Evolutionary conservation across 768 basidiomycete species (phyloP), one percentile per base, ranked within the genome.

Genomic region (Lentinula guzmanii): DNA sequence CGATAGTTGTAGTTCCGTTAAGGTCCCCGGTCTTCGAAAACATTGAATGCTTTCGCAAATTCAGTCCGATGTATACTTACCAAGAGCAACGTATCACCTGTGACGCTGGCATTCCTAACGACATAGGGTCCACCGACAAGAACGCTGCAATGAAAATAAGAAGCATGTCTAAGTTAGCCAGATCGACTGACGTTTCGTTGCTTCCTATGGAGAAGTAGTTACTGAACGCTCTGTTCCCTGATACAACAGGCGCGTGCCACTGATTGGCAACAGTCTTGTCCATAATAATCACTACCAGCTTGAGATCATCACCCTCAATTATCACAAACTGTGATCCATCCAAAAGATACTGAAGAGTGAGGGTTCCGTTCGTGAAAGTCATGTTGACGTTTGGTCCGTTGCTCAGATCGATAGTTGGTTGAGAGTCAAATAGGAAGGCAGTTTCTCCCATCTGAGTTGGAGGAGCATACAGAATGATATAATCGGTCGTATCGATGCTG

Each of bases 71-170:
- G 59, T 18, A 51, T 5, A 53, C 70, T 54, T 53, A 75, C 76
- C 71, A 79, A 59, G 35, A 65, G 61, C 6, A 80, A 63, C 1
- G 72, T 78, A 39, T 75, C 68, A 15, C 71, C 72, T 2, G 61
- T 62, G 46, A 85, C 75, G 2, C 70, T 66, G 8, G 83, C 84
- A 10, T 75, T 79, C 21, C 84, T 78, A 4, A 85, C 74, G 21
- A 85, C 68, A 61, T 84, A 84, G 1, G 84, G 83, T 0, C 84
- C 84, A 37, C 77, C 74, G 52, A 85, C 75, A 45, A 82, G 72
- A 34, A 79, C 72, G 15, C 78, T 79, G 58, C 4, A 62, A 0
- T 34, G 37, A 51, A 28, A 16, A 1, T 6, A 13, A 35, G 37
- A 39, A 61, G 18, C 10, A 5, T 21, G 16, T 10, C 15, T n/a